phyloP scores from a whole-genome alignment of 768 basidiomycete species.

The Auricularia sp. region DNA sequence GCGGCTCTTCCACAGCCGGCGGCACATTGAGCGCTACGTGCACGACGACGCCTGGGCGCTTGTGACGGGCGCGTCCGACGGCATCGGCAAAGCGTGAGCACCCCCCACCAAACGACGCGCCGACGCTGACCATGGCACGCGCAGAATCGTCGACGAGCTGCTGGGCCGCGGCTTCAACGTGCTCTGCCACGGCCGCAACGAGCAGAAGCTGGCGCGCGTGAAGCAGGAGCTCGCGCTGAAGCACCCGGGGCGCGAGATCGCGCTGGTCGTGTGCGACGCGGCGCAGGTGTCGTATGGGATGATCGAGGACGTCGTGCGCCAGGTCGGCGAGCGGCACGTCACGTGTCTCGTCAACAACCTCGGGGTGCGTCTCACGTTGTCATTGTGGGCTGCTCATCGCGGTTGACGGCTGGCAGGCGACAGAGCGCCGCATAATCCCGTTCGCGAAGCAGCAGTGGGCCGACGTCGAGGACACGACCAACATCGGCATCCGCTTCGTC shows the following conservation, averaged over 20 bases:
- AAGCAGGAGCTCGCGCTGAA: conserved; percentile 1
- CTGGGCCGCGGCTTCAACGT: conserved; percentile 6
- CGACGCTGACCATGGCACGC: background rate
- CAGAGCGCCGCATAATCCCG: background rate
- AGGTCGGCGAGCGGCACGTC: background rate
- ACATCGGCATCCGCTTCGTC: background rate
- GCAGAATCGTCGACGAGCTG: background rate
- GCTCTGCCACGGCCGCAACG: conserved; percentile 9
- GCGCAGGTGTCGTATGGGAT: background rate
- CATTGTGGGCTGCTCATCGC: background rate
- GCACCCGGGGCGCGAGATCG: background rate
- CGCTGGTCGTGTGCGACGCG: background rate
- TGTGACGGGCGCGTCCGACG: conserved; percentile 10
- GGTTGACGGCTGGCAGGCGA: background rate
- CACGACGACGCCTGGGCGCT: conserved; percentile 5
- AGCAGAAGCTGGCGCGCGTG: conserved; percentile 4
- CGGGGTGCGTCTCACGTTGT: background rate
- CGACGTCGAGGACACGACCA: background rate
- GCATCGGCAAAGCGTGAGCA: conserved; percentile 8
- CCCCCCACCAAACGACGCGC: background rate
- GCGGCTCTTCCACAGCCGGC: background rate
- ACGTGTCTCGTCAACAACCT: background rate
- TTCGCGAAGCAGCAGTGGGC: background rate
- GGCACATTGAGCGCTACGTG: background rate
- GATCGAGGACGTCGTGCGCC: background rate